A percentile compares a stretch with the other conserved stretches of the same genome.
Conservation (phyloP, 192 early-diverging fungal genomes). For the Cetraspora pellucida region DNA sequence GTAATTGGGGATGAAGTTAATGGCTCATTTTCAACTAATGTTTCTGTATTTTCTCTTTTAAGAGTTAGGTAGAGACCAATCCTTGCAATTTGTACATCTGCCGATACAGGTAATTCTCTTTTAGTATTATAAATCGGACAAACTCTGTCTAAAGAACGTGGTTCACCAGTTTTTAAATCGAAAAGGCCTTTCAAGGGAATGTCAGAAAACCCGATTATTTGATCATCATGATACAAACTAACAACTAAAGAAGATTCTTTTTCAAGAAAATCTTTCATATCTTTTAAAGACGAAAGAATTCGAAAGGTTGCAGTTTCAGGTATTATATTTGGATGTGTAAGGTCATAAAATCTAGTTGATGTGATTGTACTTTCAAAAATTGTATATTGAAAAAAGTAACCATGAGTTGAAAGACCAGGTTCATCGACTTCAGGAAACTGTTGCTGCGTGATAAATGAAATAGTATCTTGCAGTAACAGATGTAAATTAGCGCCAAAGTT, state of each 20-base stretch:
- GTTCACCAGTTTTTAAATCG: constrained; percentile 24
- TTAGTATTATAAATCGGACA: constrained; percentile 36
- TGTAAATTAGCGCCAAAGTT: constrained; percentile 35
- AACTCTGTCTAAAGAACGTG: constrained; percentile 33
- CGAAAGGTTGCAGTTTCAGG: constrained; percentile 29
- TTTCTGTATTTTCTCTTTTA: neutral
- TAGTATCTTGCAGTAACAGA: constrained; percentile 26
- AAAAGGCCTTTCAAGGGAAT: constrained; percentile 44
- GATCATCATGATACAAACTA: constrained; percentile 44
- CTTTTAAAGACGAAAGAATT: constrained; percentile 21
- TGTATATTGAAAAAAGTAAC: constrained; percentile 30
- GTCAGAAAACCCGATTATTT: constrained; percentile 47
- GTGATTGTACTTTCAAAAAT: constrained; percentile 21
- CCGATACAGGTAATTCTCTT: constrained; percentile 30
- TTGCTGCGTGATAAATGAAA: constrained; percentile 15
- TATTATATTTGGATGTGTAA: constrained; percentile 31
- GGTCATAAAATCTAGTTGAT: constrained; percentile 30
- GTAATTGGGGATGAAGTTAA: neutral
- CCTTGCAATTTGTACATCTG: constrained; percentile 32
- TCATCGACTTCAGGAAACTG: constrained; percentile 27
- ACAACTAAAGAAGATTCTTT: constrained; percentile 38
- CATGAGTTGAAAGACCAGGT: constrained; percentile 10
- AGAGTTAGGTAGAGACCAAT: constrained; percentile 26
- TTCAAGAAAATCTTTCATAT: constrained; percentile 25
- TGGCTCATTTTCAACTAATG: neutral